A percentile compares a stretch with the other conserved stretches of the same genome.
Conservation (phyloP, 176 grass and related monocot genomes). For the Carex scoparia region DNA sequence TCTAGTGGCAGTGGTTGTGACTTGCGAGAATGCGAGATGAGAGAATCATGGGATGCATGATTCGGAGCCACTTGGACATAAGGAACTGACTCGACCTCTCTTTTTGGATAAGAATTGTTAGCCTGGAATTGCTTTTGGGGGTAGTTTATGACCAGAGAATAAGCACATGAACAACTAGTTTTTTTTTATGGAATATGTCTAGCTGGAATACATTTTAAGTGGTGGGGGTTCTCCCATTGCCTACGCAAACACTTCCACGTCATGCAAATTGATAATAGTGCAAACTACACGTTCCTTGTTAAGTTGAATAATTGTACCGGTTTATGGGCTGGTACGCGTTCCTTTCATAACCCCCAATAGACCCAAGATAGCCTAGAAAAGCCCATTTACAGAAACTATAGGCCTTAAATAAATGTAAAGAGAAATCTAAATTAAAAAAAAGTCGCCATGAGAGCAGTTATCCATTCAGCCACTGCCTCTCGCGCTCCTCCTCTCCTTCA, state of each 20-base stretch:
- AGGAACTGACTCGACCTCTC: slow-evolving; percentile 10
- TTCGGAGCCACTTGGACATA: neutral
- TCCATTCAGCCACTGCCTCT: slow-evolving; percentile 35
- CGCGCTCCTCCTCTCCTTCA: slow-evolving; percentile 3
- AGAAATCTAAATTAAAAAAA: neutral
- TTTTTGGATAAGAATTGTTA: slow-evolving; percentile 19
- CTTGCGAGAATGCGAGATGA: neutral
- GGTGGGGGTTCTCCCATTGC: neutral
- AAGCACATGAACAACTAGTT: neutral
- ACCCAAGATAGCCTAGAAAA: neutral
- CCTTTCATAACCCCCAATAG: neutral
- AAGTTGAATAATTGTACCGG: neutral
- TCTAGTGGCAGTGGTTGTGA: neutral
- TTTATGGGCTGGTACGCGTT: neutral
- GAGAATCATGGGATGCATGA: slow-evolving; percentile 3
- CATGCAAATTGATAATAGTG: no score
- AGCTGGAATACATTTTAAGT: slow-evolving; percentile 3
- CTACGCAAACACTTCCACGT: neutral
- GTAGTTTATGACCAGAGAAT: slow-evolving; percentile 13
- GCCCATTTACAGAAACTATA: neutral
- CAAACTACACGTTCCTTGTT: no score
- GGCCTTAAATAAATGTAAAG: neutral
- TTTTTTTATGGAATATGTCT: neutral
- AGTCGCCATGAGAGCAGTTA: slow-evolving; percentile 30
- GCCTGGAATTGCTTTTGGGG: slow-evolving; percentile 3